phyloP scores from a whole-genome alignment of 352 stramenopile species.

The Globisporangium cederbergense region DNA sequence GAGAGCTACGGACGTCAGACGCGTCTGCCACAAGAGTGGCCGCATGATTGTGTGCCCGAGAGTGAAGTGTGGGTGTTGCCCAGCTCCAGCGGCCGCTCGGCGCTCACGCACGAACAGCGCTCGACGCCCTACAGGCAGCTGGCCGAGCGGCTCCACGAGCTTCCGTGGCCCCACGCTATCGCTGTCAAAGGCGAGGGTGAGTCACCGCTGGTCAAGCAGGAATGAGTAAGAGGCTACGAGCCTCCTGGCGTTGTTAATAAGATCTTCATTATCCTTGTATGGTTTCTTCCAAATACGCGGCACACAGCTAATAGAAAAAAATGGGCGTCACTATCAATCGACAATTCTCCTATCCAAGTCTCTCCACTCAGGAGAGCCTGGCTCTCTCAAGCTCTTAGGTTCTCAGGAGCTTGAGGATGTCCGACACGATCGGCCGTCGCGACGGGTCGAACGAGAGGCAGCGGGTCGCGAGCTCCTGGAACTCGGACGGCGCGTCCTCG shows the following conservation, averaged over 20 bases:
- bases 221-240: background rate
- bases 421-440: constrained; percentile 33
- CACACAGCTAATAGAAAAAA: constrained; percentile 17
- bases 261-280: constrained; percentile 6
- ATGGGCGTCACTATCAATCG: background rate
- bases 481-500: constrained; percentile 40
- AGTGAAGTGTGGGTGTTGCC: constrained; percentile 84
- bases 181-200: background rate
- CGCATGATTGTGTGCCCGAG: constrained; percentile 42
- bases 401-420: constrained; percentile 32
- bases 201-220: background rate
- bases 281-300: constrained; percentile 1
- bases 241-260: background rate
- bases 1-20: constrained; percentile 57
- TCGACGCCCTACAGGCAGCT: constrained; percentile 68
- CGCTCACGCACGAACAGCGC: constrained; percentile 74
- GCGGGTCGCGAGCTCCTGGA: constrained; percentile 32
- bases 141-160: constrained; percentile 48
- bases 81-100: constrained; percentile 77
- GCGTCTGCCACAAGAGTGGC: constrained; percentile 64
- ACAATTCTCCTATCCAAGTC: background rate
- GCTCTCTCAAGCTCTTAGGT: background rate
- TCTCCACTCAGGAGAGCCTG: background rate
- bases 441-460: constrained; percentile 53
- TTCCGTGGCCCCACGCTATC: constrained; percentile 37